phyloP scores from a whole-genome alignment of 768 basidiomycete genomes.

The Boletus vermiculosoides region DNA sequence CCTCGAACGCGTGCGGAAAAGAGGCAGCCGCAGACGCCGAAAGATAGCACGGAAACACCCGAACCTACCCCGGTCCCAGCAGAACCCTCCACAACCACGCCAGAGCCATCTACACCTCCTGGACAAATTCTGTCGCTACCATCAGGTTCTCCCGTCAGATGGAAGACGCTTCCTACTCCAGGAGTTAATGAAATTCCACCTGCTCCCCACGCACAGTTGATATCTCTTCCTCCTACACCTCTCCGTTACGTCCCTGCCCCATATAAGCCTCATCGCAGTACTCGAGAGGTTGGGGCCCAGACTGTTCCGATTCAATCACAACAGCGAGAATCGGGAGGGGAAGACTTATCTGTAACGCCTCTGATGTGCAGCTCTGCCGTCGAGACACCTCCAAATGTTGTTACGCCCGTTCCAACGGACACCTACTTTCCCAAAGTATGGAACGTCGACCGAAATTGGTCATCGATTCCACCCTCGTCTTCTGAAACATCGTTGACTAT shows the following conservation, averaged over 20 bases:
- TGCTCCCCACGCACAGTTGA: constrained; percentile 50
- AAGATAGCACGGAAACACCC: constrained; percentile 14
- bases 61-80: constrained; percentile 11
- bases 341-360: constrained; percentile 60
- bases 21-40: constrained; percentile 1
- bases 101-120: constrained; percentile 40
- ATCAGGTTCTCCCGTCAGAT: constrained; percentile 37
- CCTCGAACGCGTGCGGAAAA: constrained; percentile 28
- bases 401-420: constrained; percentile 56
- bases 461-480: constrained; percentile 37
- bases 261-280: constrained; percentile 10
- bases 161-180: constrained; percentile 60
- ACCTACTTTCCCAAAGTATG: constrained; percentile 85
- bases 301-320: constrained; percentile 20
- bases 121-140: constrained; percentile 32
- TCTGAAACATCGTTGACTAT: constrained; percentile 26
- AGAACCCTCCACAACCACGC: constrained; percentile 1
- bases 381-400: constrained; percentile 73
- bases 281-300: constrained; percentile 23
- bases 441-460: constrained; percentile 55
- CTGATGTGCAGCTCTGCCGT: constrained; percentile 78
- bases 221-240: constrained; percentile 48
- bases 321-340: constrained; percentile 25
- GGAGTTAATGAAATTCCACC: constrained; percentile 60
- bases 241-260: constrained; percentile 23